phyloP scores from a whole-genome alignment of 129 eudicot genomes.

The Flaveria bidentis region DNA sequence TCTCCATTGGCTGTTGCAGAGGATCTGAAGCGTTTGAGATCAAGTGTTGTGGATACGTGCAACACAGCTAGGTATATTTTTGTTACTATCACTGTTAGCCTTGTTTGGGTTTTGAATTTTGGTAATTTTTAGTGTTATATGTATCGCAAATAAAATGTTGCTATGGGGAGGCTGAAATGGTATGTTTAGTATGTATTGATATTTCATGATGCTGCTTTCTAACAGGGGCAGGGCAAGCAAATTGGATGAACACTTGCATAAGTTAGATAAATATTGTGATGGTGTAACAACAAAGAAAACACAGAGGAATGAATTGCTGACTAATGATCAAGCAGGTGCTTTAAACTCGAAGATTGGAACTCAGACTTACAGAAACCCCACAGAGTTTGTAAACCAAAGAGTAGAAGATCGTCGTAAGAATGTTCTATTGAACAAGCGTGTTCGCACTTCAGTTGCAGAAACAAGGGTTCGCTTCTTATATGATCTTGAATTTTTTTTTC shows the following conservation, averaged over 20 bases:
- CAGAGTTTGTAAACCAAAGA: constrained; percentile 58
- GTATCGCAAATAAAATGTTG: background rate
- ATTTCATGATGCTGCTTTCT: constrained; percentile 15
- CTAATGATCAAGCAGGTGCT: constrained; percentile 69
- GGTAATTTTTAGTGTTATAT: background rate
- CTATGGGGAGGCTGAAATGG: background rate
- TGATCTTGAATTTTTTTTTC: constrained; percentile 18
- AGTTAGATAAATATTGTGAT: constrained; percentile 65
- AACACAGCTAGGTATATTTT: constrained; percentile 64
- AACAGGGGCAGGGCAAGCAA: constrained; percentile 73
- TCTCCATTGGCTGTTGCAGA: constrained; percentile 51
- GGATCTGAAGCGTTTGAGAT: constrained; percentile 65
- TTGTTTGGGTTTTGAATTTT: background rate
- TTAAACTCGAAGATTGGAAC: constrained; percentile 67
- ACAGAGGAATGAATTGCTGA: constrained; percentile 54
- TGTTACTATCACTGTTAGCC: constrained; percentile 4
- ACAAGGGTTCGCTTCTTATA: constrained; percentile 61
- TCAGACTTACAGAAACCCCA: constrained; percentile 56
- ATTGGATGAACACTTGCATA: constrained; percentile 68
- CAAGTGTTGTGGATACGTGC: constrained; percentile 54
- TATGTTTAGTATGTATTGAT: constrained; percentile 13
- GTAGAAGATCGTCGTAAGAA: constrained; percentile 78
- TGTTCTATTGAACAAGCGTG: constrained; percentile 71
- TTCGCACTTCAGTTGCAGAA: constrained; percentile 82
- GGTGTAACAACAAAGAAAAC: constrained; percentile 60